A percentile compares a stretch with the other conserved stretches of the same genome.
These are phyloP conservation scores for Pontederia paniculata DNA, from an alignment of 176 grass and related monocot species.

Conservation along the genomic window DNA sequence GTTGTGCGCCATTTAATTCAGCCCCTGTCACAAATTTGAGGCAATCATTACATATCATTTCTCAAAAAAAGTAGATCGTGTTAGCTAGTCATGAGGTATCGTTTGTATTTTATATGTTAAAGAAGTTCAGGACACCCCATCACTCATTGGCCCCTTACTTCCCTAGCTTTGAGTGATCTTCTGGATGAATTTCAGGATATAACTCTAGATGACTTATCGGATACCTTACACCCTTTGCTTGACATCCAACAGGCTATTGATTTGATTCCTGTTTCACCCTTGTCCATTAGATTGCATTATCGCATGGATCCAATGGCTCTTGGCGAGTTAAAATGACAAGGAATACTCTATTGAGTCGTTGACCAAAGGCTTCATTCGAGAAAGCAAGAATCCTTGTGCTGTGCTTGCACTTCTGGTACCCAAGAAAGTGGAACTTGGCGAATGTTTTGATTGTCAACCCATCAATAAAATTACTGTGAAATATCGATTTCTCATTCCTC, in stretches of 20 bases:
- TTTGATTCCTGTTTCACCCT: background rate
- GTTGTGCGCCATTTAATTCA: too few relatives aligned
- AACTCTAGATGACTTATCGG: background rate
- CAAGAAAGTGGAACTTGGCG: background rate
- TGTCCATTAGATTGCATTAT: background rate
- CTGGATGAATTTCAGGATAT: background rate
- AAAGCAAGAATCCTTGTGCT: too few relatives aligned
- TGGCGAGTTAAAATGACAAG: background rate
- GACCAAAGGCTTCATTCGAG: background rate
- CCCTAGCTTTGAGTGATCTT: background rate
- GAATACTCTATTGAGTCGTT: background rate
- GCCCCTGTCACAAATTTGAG: too few relatives aligned
- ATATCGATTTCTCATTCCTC: too few relatives aligned
- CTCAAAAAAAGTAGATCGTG: too few relatives aligned
- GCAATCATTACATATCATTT: too few relatives aligned
- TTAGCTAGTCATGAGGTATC: too few relatives aligned
- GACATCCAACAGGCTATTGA: background rate
- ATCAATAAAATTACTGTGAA: too few relatives aligned
- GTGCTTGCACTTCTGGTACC: background rate
- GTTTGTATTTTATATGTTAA: too few relatives aligned
- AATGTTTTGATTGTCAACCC: too few relatives aligned
- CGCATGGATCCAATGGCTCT: background rate
- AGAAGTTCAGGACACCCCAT: too few relatives aligned
- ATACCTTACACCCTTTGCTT: background rate
- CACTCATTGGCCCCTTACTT: too few relatives aligned